A percentile compares a stretch with the other conserved stretches of the same genome.
Evolutionary conservation across 495 filamentous ascomycete species (phyloP).

Genomic region (Xylaria curta): DNA sequence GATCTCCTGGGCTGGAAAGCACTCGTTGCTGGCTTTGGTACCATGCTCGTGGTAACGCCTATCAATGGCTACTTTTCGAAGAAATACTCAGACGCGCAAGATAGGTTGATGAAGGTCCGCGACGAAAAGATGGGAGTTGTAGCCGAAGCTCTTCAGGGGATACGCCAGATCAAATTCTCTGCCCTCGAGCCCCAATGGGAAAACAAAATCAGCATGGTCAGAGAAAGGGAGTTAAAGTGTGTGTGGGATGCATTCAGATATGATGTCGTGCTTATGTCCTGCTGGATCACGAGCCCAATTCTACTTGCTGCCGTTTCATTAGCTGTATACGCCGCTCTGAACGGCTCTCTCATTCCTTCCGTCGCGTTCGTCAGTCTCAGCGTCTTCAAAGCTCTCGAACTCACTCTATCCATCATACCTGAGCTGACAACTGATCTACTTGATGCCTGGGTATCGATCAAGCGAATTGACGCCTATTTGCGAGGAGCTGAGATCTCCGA

Average conservation of each 20-base stretch:
- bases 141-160: conserved; percentile 81
- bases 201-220: conserved; percentile 68
- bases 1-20: conserved; percentile 76
- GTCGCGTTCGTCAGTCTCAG: conserved; percentile 83
- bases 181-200: conserved; percentile 84
- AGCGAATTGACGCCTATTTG: conserved; percentile 77
- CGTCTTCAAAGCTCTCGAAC: conserved; percentile 75
- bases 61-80: conserved; percentile 74
- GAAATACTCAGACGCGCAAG: conserved; percentile 68
- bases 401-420: conserved; percentile 71
- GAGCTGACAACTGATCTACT: conserved; percentile 72
- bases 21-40: conserved; percentile 69
- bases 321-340: conserved; percentile 67
- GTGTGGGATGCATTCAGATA: conserved; percentile 70
- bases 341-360: conserved; percentile 70
- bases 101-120: conserved; percentile 76
- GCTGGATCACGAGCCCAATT: conserved; percentile 79
- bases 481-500: conserved; percentile 67
- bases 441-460: conserved; percentile 76
- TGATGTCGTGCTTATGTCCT: conserved; percentile 63
- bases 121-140: conserved; percentile 81
- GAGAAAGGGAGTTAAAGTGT: conserved; percentile 68
- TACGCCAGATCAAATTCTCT: conserved; percentile 89
- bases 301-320: conserved; percentile 75
- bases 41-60: conserved; percentile 68